A percentile compares a stretch with the other conserved stretches of the same genome.
These are phyloP conservation scores for Claviceps sp. DNA, from an alignment of 2,329 filamentous ascomycete species.

Conservation along the genomic window DNA sequence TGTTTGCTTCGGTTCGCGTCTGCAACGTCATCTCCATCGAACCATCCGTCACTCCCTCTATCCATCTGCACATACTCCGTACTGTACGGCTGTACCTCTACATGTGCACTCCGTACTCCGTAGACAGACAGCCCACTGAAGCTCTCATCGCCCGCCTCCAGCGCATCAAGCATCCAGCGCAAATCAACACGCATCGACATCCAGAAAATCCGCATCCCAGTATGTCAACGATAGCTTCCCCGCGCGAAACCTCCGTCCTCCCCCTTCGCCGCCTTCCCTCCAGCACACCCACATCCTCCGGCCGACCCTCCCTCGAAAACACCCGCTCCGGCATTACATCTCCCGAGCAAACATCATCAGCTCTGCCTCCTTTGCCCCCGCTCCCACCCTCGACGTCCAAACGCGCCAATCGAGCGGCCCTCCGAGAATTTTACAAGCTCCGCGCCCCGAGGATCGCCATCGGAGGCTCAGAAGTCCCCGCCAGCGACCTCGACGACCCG, in stretches of 20 bases:
- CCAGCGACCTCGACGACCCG: slow-evolving; percentile 59
- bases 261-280: slow-evolving; percentile 43
- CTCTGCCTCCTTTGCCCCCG: slow-evolving; percentile 12
- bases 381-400: slow-evolving; percentile 23
- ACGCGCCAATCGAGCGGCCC: slow-evolving; percentile 64
- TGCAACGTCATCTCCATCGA: background rate
- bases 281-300: slow-evolving; percentile 55
- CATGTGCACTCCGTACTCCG: no score
- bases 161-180: no score
- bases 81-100: no score
- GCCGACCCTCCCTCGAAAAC: slow-evolving; percentile 58
- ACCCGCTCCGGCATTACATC: slow-evolving; percentile 47
- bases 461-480: slow-evolving; percentile 42
- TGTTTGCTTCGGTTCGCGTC: background rate
- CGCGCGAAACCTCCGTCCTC: slow-evolving; percentile 38
- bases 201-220: background rate
- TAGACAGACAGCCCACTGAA: background rate
- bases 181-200: no score
- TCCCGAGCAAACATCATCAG: slow-evolving; percentile 23
- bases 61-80: background rate
- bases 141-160: background rate
- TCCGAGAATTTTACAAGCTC: slow-evolving; percentile 92
- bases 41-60: background rate
- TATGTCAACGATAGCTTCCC: slow-evolving; percentile 54
- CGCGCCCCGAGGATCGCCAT: slow-evolving; percentile 30